Evolutionary conservation across 306 rosid species (phyloP).

Genomic region (Malus asiatica): DNA sequence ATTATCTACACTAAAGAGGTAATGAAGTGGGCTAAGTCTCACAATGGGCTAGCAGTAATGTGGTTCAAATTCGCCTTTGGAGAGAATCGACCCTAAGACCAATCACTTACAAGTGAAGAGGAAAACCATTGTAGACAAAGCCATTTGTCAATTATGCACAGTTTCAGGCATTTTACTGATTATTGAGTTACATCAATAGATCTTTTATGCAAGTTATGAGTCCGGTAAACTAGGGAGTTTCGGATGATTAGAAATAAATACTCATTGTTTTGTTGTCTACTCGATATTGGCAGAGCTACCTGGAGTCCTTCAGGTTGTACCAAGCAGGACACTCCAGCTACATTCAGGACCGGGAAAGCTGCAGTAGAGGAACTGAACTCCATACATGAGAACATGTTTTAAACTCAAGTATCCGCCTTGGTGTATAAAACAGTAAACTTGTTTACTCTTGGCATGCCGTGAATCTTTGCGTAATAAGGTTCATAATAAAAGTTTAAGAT

Average conservation of each 20-base stretch:
- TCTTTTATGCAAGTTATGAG: background rate
- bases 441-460: background rate
- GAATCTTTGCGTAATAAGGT: background rate
- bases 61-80: too few species aligned
- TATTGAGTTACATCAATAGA: background rate
- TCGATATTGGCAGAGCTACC: constrained; percentile 58
- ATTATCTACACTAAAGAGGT: too few species aligned
- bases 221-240: background rate
- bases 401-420: background rate
- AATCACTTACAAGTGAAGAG: too few species aligned
- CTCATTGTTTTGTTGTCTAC: background rate
- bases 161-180: background rate
- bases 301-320: constrained; percentile 91
- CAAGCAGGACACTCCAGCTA: constrained; percentile 52
- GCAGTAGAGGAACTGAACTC: background rate
- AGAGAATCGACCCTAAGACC: too few species aligned
- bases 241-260: background rate
- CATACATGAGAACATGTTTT: background rate
- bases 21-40: too few species aligned
- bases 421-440: background rate
- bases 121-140: too few species aligned
- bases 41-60: too few species aligned
- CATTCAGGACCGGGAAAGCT: constrained; percentile 44
- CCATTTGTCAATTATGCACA: background rate
- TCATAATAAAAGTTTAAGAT: background rate